Base-by-base conservation (phyloP, 176 grass and related monocot species). In the Musa itinerans region DNA sequence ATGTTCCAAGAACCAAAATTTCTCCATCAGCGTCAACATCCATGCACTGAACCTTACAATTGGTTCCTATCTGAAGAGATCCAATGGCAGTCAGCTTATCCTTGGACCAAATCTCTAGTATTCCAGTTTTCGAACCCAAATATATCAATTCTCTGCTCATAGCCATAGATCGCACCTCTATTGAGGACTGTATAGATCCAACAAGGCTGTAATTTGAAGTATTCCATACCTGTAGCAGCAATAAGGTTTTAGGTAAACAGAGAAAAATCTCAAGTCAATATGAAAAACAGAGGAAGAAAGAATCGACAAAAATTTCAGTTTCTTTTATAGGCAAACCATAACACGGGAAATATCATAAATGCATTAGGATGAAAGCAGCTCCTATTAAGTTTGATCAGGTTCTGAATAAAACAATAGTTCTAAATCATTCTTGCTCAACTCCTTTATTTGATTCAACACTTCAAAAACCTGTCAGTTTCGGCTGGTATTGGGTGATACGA, bases 61-160 rank as follows among this genome's bases (percentile, higher is more conserved):
- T 53, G 0, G 83, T 79, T 8, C 85, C 89, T 1, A 74, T 86
- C 80, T 88, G 85, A 58, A 92, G 83, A n/a, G 86, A 9, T 50
- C 86, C 89, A n/a, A 88, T 68, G 78, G 69, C 85, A 71, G 78
- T 73, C 25, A 85, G 86, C 81, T 86, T 92, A 50, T 92, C 83
- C 74, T 82, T 83, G n/a, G 86, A 92, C 89, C 89, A 92, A 74
- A 88, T 92, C 89, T 92, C 89, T 52, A 92, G 74, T 12, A 26
- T 55, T 67, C 83, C 89, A 49, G 15, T 73, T 69, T 84, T 83
- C n/a, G 82, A 81, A 0, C 83, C 89, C 3, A 92, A 22, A 62
- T 88, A 88, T 9, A 92, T 27, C 61, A 88, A 84, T 76, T 92
- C 89, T 0, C 81, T 58, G 66, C 81, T 83, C 4, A 88, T 79